phyloP scores from a whole-genome alignment of 352 stramenopile species.

The Phytophthora fragariae region DNA sequence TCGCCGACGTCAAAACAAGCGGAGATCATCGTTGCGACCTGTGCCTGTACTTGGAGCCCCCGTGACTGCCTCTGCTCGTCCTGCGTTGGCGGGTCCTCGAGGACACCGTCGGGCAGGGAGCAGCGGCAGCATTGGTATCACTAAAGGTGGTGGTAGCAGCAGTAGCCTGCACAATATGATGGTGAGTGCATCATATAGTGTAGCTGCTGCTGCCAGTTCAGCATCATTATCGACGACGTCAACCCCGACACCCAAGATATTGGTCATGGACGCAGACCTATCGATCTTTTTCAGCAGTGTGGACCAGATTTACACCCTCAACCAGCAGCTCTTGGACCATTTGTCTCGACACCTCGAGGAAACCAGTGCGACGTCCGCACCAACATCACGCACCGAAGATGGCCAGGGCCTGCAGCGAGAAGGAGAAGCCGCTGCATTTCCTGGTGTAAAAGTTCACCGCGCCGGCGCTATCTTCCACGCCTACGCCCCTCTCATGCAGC shows the following conservation, averaged over 20 bases:
- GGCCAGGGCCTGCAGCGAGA: constrained; percentile 13
- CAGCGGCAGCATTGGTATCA: constrained; percentile 44
- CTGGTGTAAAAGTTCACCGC: constrained; percentile 39
- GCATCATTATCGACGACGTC: constrained; percentile 35
- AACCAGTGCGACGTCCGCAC: constrained; percentile 39
- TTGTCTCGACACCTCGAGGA: constrained; percentile 82
- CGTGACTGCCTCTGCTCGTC: constrained; percentile 20
- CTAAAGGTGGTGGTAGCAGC: constrained; percentile 50
- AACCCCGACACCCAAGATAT: constrained; percentile 43
- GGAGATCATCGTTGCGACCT: constrained; percentile 63
- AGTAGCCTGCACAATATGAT: constrained; percentile 59
- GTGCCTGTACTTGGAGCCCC: constrained; percentile 47
- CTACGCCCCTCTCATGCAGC: constrained; percentile 84
- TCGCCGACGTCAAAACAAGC: constrained; percentile 68
- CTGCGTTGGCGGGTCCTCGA: constrained; percentile 4
- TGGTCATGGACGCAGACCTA: constrained; percentile 87
- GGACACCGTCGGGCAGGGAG: constrained; percentile 40
- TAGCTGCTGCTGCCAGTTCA: constrained; percentile 39
- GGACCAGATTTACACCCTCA: constrained; percentile 89
- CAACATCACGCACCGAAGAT: constrained; percentile 24
- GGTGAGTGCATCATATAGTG: constrained; percentile 39
- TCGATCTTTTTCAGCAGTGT: constrained; percentile 91
- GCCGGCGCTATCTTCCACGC: constrained; percentile 87
- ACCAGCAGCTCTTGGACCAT: constrained; percentile 89
- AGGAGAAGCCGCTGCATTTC: constrained; percentile 8